A percentile compares a stretch with the other conserved stretches of the same genome.
These are phyloP conservation scores for Cicer yamashitae DNA, from an alignment of 306 rosid species.

Conservation along the genomic window DNA sequence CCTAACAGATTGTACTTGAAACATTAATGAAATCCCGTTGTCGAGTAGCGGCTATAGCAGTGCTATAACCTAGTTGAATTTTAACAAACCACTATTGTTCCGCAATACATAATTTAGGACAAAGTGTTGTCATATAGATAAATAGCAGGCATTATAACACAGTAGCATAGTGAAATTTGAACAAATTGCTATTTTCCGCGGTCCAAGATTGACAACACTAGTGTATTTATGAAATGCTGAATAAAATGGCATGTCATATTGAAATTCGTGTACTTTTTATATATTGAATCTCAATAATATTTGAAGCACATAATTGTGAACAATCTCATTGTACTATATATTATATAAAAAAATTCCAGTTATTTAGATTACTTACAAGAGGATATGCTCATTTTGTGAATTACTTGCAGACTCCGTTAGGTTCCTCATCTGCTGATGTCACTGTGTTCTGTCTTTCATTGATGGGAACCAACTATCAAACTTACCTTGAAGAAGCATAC, in stretches of 20 bases:
- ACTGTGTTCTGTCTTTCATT: conserved; percentile 91
- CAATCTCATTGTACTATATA: background rate
- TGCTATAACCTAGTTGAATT: too few species aligned
- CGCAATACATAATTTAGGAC: too few species aligned
- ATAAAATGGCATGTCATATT: too few species aligned
- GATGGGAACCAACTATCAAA: conserved; percentile 83
- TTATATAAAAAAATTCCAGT: background rate
- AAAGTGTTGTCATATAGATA: too few species aligned
- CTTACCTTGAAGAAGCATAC: conserved; percentile 75
- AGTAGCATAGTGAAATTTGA: background rate
- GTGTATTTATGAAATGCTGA: too few species aligned
- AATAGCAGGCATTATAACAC: too few species aligned
- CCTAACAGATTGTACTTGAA: background rate
- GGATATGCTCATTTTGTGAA: conserved; percentile 35
- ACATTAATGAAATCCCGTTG: background rate
- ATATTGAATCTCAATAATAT: conserved; percentile 8
- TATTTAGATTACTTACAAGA: conserved; percentile 16
- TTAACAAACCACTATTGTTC: too few species aligned
- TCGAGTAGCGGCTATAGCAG: too few species aligned
- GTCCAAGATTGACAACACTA: background rate
- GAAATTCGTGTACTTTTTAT: too few species aligned
- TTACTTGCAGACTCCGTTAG: conserved; percentile 64
- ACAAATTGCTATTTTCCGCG: too few species aligned
- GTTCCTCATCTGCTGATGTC: conserved; percentile 70
- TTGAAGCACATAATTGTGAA: conserved; percentile 16